Evolutionary conservation across 1,284 basidiomycete genomes (phyloP).

Genomic region (Hortiboletus rubellus): DNA sequence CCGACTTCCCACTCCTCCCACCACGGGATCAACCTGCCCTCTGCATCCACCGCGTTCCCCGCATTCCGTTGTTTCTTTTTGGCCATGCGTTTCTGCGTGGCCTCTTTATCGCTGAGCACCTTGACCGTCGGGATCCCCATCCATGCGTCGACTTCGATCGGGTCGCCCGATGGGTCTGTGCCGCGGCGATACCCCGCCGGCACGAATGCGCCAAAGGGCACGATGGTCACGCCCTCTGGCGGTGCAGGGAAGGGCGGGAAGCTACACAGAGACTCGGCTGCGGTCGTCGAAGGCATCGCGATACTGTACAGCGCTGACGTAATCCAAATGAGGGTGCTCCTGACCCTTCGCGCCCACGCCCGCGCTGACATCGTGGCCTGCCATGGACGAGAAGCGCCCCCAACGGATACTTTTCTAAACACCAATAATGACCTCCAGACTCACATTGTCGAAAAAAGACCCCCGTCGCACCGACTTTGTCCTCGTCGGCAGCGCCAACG

Average conservation of each 20-base stretch:
- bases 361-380: background rate
- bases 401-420: no score
- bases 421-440: slow-evolving; percentile 23
- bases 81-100: slow-evolving; percentile 33
- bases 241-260: slow-evolving; percentile 50
- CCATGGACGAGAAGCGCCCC: background rate
- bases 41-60: slow-evolving; percentile 26
- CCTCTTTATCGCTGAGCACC: slow-evolving; percentile 41
- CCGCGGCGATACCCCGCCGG: slow-evolving; percentile 34
- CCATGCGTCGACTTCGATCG: slow-evolving; percentile 43
- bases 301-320: slow-evolving; percentile 4
- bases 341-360: background rate
- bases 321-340: background rate
- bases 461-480: slow-evolving; percentile 28
- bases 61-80: slow-evolving; percentile 29
- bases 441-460: slow-evolving; percentile 28
- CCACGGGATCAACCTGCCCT: slow-evolving; percentile 39
- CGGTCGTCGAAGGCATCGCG: background rate
- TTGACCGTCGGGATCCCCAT: slow-evolving; percentile 45
- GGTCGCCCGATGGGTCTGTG: slow-evolving; percentile 14
- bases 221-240: slow-evolving; percentile 41
- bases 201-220: slow-evolving; percentile 45
- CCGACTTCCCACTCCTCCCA: slow-evolving; percentile 51
- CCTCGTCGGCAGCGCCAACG: background rate
- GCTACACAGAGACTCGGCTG: background rate